These are phyloP conservation scores for Coriolopsis trogii DNA, from an alignment of 1,284 basidiomycete species.

Conservation along the genomic window DNA sequence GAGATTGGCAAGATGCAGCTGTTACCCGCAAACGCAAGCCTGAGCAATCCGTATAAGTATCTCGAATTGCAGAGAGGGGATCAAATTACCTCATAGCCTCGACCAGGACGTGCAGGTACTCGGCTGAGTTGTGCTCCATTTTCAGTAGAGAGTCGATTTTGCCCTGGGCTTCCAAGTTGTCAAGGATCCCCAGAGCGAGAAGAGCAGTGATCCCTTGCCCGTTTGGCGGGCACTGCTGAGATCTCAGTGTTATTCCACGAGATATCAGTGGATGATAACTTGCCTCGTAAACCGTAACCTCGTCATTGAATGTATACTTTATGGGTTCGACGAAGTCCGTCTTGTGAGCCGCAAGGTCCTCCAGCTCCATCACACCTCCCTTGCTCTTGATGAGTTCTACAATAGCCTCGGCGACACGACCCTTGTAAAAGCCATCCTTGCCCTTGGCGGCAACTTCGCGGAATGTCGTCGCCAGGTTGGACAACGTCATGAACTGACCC, in stretches of 20 bases:
- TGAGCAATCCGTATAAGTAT: conserved; percentile 33
- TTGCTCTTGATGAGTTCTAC: conserved; percentile 82
- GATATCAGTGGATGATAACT: conserved; percentile 20
- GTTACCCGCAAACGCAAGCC: conserved; percentile 75
- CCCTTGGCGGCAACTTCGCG: conserved; percentile 79
- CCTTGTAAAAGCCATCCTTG: conserved; percentile 92
- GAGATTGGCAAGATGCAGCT: neutral
- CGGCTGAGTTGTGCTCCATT: conserved; percentile 85
- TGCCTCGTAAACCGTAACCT: conserved; percentile 87
- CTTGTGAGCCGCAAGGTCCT: conserved; percentile 82
- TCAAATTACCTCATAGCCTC: conserved; percentile 70
- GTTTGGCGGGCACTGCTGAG: conserved; percentile 85
- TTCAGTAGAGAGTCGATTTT: conserved; percentile 71
- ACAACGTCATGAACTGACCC: conserved; percentile 78
- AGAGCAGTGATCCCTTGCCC: conserved; percentile 94
- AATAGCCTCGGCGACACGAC: conserved; percentile 86
- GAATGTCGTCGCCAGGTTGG: conserved; percentile 86
- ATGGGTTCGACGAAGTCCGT: conserved; percentile 88
- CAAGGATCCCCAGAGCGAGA: conserved; percentile 90
- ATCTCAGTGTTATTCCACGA: neutral
- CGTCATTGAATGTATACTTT: conserved; percentile 82
- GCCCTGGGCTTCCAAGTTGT: conserved; percentile 79
- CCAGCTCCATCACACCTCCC: conserved; percentile 90
- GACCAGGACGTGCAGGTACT: conserved; percentile 88
- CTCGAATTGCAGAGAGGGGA: too few species aligned